Conservation (phyloP, 768 basidiomycete species). For the Austroboletus festivus region DNA sequence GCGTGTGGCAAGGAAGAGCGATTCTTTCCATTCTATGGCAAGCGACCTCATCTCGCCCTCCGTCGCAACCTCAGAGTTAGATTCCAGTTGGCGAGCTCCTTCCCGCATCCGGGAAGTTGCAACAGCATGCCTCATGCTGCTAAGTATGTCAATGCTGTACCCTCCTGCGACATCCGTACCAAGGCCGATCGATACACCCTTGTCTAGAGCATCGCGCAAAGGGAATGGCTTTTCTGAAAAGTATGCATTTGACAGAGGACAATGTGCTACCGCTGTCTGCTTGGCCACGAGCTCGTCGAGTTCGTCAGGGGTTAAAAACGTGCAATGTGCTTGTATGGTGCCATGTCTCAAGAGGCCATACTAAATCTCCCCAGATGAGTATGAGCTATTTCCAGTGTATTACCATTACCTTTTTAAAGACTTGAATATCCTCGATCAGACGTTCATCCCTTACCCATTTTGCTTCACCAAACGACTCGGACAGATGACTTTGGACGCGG, state of each 20-base stretch:
- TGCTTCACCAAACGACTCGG: conserved; percentile 75
- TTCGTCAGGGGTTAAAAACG: conserved; percentile 58
- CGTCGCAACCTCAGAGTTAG: not conserved
- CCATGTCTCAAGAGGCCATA: conserved; percentile 55
- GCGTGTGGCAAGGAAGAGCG: conserved; percentile 75
- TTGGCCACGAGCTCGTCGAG: conserved; percentile 46
- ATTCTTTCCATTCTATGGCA: conserved; percentile 76
- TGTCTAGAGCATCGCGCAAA: conserved; percentile 65
- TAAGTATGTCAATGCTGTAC: conserved; percentile 76
- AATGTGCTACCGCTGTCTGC: conserved; percentile 74
- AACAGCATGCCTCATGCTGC: conserved; percentile 77
- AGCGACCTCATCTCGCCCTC: conserved; percentile 25
- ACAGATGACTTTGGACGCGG: conserved; percentile 77
- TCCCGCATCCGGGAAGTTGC: conserved; percentile 67
- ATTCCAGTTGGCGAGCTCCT: conserved; percentile 38
- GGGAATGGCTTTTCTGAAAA: conserved; percentile 73
- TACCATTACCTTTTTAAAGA: conserved; percentile 61
- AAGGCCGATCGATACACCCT: conserved; percentile 68
- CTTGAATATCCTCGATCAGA: conserved; percentile 64
- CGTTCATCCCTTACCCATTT: conserved; percentile 64
- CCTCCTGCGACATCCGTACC: conserved; percentile 88
- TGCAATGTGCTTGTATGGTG: conserved; percentile 87
- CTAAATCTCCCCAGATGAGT: conserved; percentile 36
- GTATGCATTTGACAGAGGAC: conserved; percentile 86
- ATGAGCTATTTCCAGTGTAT: not conserved